These are phyloP conservation scores for Corynascus novoguineensis DNA, from an alignment of 495 filamentous ascomycete species.

Conservation along the genomic window DNA sequence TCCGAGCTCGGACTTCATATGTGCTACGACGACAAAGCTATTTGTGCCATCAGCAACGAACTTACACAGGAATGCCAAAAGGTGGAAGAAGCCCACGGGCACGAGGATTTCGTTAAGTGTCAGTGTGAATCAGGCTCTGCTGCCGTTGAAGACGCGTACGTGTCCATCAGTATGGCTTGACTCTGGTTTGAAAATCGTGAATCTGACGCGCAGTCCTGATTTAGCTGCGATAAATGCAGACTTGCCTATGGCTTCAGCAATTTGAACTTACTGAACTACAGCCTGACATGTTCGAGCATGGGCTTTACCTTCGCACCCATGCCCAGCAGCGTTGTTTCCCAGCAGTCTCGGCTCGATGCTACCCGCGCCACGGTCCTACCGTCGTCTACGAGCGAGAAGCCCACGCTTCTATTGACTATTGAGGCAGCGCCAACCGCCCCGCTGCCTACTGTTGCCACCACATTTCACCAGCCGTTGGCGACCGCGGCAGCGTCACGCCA, in stretches of 20 bases:
- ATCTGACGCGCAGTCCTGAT: not conserved
- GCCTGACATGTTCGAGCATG: not conserved
- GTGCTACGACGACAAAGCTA: not conserved
- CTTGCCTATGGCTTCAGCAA: not conserved
- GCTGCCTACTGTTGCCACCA: slow-evolving; percentile 1
- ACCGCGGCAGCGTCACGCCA: not conserved
- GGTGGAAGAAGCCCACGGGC: not conserved
- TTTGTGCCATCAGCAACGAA: not conserved
- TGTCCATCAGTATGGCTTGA: not conserved
- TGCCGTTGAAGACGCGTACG: not conserved
- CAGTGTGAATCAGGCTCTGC: not conserved
- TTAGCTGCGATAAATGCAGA: not conserved
- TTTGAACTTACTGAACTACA: not conserved
- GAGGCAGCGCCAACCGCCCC: not conserved
- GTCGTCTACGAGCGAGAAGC: not conserved
- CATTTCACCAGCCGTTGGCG: not conserved
- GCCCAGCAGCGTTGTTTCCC: not conserved
- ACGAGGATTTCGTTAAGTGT: not conserved
- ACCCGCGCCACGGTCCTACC: not conserved
- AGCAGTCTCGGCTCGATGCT: not conserved
- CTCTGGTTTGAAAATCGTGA: not conserved
- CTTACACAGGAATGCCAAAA: not conserved
- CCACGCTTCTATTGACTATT: not conserved
- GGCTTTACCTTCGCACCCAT: not conserved
- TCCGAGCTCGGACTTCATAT: not conserved